Percentiles rank a stretch among this genome's conserved stretches.
Evolutionary conservation across 2,329 filamentous ascomycete species (phyloP).

Genomic region (Diaporthe vexans): DNA sequence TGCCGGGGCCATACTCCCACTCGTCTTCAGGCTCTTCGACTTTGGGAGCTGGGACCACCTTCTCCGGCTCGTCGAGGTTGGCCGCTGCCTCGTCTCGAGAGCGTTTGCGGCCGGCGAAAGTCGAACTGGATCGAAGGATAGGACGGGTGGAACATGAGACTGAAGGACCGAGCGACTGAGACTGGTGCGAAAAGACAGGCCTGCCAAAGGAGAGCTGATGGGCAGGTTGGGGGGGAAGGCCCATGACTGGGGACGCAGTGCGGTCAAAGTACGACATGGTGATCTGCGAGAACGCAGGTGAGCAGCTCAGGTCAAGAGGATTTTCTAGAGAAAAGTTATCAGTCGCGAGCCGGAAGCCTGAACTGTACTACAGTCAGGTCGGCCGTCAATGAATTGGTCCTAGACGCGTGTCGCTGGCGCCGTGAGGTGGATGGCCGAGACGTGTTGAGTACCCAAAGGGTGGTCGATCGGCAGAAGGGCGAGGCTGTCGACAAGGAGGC

Average conservation of each 20-base stretch:
- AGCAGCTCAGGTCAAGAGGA: constrained; percentile 44
- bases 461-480: constrained; percentile 11
- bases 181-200: constrained; percentile 56
- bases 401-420: constrained; percentile 32
- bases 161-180: constrained; percentile 53
- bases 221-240: constrained; percentile 59
- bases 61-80: constrained; percentile 73
- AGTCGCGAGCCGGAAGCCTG: constrained; percentile 38
- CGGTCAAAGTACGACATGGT: constrained; percentile 61
- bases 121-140: constrained; percentile 46
- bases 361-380: constrained; percentile 37
- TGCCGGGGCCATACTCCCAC: constrained; percentile 79
- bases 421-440: constrained; percentile 43
- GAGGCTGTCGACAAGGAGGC: constrained; percentile 29
- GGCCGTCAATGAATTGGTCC: constrained; percentile 34
- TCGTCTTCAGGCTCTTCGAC: constrained; percentile 72
- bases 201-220: constrained; percentile 58
- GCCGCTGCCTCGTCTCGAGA: constrained; percentile 80
- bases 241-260: constrained; percentile 62
- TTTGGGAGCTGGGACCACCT: constrained; percentile 57
- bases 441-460: constrained; percentile 16
- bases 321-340: constrained; percentile 46
- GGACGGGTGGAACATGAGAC: constrained; percentile 51
- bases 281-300: constrained; percentile 45
- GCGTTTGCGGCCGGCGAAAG: constrained; percentile 78